phyloP scores from a whole-genome alignment of 495 filamentous ascomycete genomes.

The Penicillium robsamsonii region DNA sequence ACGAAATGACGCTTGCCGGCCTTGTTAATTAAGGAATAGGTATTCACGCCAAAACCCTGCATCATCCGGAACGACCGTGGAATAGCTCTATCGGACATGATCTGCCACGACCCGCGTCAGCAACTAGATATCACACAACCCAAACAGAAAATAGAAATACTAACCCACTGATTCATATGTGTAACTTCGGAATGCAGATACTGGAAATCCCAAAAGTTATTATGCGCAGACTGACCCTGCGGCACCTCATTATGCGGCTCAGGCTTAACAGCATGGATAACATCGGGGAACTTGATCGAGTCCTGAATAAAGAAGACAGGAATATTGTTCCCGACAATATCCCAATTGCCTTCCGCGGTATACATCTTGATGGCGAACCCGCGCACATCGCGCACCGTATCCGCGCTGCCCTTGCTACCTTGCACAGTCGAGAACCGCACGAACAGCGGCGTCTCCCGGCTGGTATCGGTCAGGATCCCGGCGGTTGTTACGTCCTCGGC shows the following conservation, averaged over 20 bases:
- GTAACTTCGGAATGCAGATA: slow-evolving; percentile 66
- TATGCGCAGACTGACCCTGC: slow-evolving; percentile 60
- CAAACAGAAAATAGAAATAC: slow-evolving; percentile 17
- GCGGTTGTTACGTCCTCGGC: slow-evolving; percentile 68
- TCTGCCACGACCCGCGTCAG: slow-evolving; percentile 30
- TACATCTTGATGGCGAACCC: slow-evolving; percentile 82
- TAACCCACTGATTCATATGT: slow-evolving; percentile 82
- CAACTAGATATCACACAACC: background rate
- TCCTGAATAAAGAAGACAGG: slow-evolving; percentile 77
- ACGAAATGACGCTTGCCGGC: slow-evolving; percentile 72
- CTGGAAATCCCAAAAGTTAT: slow-evolving; percentile 61
- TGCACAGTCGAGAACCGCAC: slow-evolving; percentile 82
- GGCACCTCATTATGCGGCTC: slow-evolving; percentile 76
- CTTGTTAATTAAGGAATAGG: slow-evolving; percentile 69
- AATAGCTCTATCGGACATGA: slow-evolving; percentile 75
- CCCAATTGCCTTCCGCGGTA: slow-evolving; percentile 54
- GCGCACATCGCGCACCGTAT: slow-evolving; percentile 78
- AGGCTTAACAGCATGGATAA: slow-evolving; percentile 76
- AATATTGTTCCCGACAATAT: slow-evolving; percentile 77
- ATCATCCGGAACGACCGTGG: slow-evolving; percentile 84
- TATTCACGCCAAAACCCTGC: slow-evolving; percentile 90
- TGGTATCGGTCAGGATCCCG: slow-evolving; percentile 75
- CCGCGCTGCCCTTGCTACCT: slow-evolving; percentile 71
- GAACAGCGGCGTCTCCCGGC: slow-evolving; percentile 75
- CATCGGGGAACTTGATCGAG: slow-evolving; percentile 68